These are phyloP conservation scores for Yarrowia sp. DNA, from an alignment of 805 yeast genomes.

Conservation along the genomic window DNA sequence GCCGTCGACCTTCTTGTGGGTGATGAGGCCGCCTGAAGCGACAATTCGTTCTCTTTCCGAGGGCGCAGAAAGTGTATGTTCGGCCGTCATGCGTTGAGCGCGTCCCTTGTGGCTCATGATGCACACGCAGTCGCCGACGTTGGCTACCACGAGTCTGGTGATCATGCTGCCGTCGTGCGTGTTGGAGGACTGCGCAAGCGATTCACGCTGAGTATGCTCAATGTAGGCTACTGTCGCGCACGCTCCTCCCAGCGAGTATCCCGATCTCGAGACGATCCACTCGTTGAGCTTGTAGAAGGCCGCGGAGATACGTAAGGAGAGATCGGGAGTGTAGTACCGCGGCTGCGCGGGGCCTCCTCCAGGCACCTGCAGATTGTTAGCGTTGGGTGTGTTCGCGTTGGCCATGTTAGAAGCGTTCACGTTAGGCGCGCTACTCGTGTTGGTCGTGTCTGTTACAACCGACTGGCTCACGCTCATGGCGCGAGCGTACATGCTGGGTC, in stretches of 20 bases:
- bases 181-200: constrained; percentile 4
- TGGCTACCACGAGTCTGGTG: constrained; percentile 11
- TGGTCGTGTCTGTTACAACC: not conserved
- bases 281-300: constrained; percentile 19
- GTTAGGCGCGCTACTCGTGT: not conserved
- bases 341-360: not conserved
- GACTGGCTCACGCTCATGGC: not conserved
- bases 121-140: not conserved
- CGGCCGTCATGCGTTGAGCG: constrained; percentile 16
- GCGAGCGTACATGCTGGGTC: constrained; percentile 13
- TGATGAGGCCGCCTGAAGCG: constrained; percentile 18
- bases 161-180: not conserved
- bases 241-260: constrained; percentile 8
- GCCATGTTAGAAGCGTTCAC: not conserved
- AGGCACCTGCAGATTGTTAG: not conserved
- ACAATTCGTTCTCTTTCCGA: constrained; percentile 25
- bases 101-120: constrained; percentile 14
- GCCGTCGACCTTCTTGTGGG: constrained; percentile 56
- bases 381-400: not conserved
- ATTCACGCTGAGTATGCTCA: constrained; percentile 4
- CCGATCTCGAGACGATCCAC: constrained; percentile 7
- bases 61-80: constrained; percentile 6
- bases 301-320: not conserved
- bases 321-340: constrained; percentile 10
- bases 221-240: constrained; percentile 19